phyloP scores from a whole-genome alignment of 148 eudicot genomes.

The Heliosperma pusillum region DNA sequence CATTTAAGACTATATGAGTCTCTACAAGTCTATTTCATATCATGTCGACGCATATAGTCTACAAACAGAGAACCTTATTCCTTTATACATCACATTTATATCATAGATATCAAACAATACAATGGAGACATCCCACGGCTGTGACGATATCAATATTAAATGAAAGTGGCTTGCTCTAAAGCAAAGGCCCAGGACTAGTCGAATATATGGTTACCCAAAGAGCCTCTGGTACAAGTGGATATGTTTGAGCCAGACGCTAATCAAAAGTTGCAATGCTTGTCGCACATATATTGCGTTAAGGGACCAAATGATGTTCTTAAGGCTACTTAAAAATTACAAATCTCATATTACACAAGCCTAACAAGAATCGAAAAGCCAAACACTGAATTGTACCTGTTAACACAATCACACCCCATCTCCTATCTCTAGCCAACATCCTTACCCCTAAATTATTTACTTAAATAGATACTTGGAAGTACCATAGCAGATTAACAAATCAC shows the following conservation, averaged over 20 bases:
- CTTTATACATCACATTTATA: background rate
- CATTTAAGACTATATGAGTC: background rate
- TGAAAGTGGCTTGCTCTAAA: background rate
- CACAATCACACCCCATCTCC: background rate
- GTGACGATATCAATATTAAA: background rate
- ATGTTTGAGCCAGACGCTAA: background rate
- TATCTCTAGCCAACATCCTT: background rate
- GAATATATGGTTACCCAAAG: background rate
- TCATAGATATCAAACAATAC: background rate
- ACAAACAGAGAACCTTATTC: background rate
- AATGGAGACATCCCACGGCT: background rate
- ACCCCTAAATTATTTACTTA: background rate
- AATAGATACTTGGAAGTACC: background rate
- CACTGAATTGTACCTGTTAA: background rate
- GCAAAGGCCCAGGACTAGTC: background rate
- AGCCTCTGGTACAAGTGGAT: background rate
- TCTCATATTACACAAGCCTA: background rate
- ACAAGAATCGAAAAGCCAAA: background rate
- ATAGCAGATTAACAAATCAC: background rate
- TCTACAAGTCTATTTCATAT: background rate
- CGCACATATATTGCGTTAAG: too few species aligned
- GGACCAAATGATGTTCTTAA: too few species aligned
- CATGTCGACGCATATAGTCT: background rate
- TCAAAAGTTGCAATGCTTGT: background rate
- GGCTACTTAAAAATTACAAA: background rate